phyloP scores from a whole-genome alignment of 805 yeast species.

The Soucietia sequanensis region DNA sequence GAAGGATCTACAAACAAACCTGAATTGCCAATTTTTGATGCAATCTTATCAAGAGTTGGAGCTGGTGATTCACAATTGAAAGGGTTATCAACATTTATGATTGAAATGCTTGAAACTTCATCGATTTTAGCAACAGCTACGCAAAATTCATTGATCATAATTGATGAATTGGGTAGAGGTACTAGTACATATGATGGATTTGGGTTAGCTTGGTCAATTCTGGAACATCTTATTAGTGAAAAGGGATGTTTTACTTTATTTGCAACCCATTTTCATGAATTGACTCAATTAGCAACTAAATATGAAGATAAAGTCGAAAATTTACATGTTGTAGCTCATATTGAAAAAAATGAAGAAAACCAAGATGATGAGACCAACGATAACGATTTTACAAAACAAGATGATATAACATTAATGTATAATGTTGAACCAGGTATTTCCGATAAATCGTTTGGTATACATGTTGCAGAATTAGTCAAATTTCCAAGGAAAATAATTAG shows the following conservation, averaged over 20 bases:
- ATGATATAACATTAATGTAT: slow-evolving; percentile 83
- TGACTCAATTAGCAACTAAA: slow-evolving; percentile 73
- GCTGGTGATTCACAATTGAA: slow-evolving; percentile 97
- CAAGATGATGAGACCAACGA: slow-evolving; percentile 29
- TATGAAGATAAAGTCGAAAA: slow-evolving; percentile 63
- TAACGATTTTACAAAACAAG: slow-evolving; percentile 41
- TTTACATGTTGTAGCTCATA: slow-evolving; percentile 91
- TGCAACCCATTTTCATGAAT: slow-evolving; percentile 97
- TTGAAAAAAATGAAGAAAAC: slow-evolving; percentile 46
- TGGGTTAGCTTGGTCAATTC: slow-evolving; percentile 96
- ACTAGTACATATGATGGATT: slow-evolving; percentile 91
- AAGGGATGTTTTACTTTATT: slow-evolving; percentile 79
- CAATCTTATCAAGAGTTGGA: slow-evolving; percentile 94
- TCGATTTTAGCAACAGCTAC: slow-evolving; percentile 81
- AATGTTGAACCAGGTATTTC: slow-evolving; percentile 96
- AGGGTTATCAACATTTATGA: slow-evolving; percentile 89
- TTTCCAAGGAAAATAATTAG: slow-evolving; percentile 86
- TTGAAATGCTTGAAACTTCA: slow-evolving; percentile 94
- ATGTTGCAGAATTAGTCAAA: slow-evolving; percentile 93
- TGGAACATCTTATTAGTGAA: slow-evolving; percentile 73
- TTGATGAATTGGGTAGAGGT: slow-evolving; percentile 96
- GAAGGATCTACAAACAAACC: slow-evolving; percentile 47
- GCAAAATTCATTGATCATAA: slow-evolving; percentile 72
- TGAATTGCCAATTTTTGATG: slow-evolving; percentile 81
- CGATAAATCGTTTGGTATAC: slow-evolving; percentile 95